Evolutionary conservation across 2,329 filamentous ascomycete genomes (phyloP).

Genomic region (Colletotrichum sp.): DNA sequence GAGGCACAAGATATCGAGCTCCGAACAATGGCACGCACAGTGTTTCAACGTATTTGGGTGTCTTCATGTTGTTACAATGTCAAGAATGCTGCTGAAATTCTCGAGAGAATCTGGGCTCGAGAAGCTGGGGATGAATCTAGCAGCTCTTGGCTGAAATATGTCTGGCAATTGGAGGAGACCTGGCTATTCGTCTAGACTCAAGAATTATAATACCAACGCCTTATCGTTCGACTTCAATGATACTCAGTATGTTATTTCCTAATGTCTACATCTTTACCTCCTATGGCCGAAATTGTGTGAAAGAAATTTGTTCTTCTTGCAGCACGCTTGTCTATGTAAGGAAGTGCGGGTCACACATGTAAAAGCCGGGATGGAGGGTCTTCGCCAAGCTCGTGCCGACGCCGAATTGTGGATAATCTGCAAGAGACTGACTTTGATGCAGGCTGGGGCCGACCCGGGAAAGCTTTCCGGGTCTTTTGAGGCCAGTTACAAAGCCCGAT

Average conservation of each 20-base stretch:
- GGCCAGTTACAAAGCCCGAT: not conserved
- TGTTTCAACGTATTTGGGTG: conserved; percentile 6
- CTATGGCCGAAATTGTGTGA: not conserved
- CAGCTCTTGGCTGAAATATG: not conserved
- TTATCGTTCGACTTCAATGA: not conserved
- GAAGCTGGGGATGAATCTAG: not conserved
- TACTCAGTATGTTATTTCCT: not conserved
- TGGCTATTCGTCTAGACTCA: conserved; percentile 5
- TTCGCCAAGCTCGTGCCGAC: not conserved
- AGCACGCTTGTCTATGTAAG: conserved; percentile 2
- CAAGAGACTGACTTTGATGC: not conserved
- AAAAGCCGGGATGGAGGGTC: not conserved
- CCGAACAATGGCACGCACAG: not conserved
- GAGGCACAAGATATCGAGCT: not conserved
- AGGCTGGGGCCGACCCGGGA: not conserved
- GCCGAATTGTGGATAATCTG: conserved; percentile 1
- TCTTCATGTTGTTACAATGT: conserved; percentile 14
- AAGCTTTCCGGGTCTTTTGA: not conserved
- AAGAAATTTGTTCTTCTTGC: not conserved
- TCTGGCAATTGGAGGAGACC: conserved; percentile 8
- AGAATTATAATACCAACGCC: not conserved
- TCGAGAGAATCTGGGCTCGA: conserved; percentile 5
- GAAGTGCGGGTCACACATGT: not conserved
- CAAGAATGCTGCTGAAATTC: not conserved
- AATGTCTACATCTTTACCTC: not conserved